These are phyloP conservation scores for Lachancea waltii DNA, from an alignment of 805 yeast genomes.

Conservation along the genomic window DNA sequence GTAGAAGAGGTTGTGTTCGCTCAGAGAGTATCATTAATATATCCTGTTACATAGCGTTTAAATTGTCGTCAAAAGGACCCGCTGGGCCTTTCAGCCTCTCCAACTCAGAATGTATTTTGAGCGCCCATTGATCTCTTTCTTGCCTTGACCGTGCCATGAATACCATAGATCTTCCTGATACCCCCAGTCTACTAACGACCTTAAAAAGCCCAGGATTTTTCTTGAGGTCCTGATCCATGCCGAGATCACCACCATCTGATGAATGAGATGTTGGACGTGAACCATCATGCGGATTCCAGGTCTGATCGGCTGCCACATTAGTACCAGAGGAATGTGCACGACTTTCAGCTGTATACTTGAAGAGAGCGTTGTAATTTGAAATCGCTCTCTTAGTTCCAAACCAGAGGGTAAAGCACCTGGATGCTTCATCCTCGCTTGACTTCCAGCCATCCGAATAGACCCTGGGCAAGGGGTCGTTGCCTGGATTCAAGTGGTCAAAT, in stretches of 20 bases:
- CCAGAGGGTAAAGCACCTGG: slow-evolving; percentile 81
- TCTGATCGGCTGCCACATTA: background rate
- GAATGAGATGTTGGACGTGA: background rate
- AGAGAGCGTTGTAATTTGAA: slow-evolving; percentile 14
- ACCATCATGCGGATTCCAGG: too few species aligned
- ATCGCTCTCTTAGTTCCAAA: slow-evolving; percentile 56
- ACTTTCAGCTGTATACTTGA: background rate
- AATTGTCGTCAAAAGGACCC: background rate
- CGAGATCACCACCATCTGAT: slow-evolving; percentile 1
- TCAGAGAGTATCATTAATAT: background rate
- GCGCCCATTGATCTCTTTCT: slow-evolving; percentile 81
- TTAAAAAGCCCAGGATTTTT: slow-evolving; percentile 11
- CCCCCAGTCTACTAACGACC: slow-evolving; percentile 51
- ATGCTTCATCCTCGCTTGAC: slow-evolving; percentile 68
- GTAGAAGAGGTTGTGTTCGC: background rate
- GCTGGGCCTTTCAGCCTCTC: slow-evolving; percentile 27
- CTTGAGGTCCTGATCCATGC: slow-evolving; percentile 5
- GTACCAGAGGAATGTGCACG: background rate
- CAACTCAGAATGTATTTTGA: slow-evolving; percentile 31
- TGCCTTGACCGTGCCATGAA: slow-evolving; percentile 78
- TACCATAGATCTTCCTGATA: slow-evolving; percentile 59
- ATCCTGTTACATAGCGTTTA: background rate
- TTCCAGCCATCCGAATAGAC: slow-evolving; percentile 79
- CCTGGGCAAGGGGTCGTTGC: slow-evolving; percentile 57
- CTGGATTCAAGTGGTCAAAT: slow-evolving; percentile 45